Base-by-base conservation (phyloP, 129 eudicot genomes). In the Cynara cardunculus region DNA sequence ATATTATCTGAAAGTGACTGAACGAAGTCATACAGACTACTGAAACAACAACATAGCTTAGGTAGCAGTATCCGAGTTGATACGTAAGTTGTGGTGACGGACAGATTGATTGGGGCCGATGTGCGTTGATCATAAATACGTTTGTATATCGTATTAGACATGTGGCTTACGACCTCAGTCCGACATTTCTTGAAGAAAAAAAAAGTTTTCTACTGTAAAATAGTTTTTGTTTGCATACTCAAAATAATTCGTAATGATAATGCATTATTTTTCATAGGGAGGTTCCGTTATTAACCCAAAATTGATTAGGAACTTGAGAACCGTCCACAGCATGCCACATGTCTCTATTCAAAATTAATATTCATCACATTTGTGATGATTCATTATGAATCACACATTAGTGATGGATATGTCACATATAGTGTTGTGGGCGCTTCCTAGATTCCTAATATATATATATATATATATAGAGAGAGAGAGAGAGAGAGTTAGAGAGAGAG, bases 1-100 rank as follows among this genome's bases (percentile, higher is more conserved):
- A 73, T 61, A 21, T 19, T 16, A 25, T 73, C 39, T 39, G 69
- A 81, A 81, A 65, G 30, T 21, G 79, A 44, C 72, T 6, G 13
- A 28, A 74, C 59, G 25, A 3, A 41, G 70, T 73, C 53, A 81
- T 62, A 39, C 25, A 9, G 73, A 80, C 35, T 71, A 24, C 27
- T 18, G 41, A 26, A 59, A 61, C 34, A 59, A 72, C 25, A 79
- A 46, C 34, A 79, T 70, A 59, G 16, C 16, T 37, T 39, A 77
- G 21, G 28, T 18, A 18, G n/a, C 10, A 5, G 24, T 56, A n/a
- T 56, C 65, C 65, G n/a, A 56, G 65, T 56, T 56, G 24, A 56
- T 24, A 56, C 65, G 24, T 4, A 56, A 18, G 10, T 18, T 56
- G 7, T 56, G 22, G 22, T 16, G 7, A 49, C 21, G 18, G 8